A percentile compares a stretch with the other conserved stretches of the same genome.
Conservation (phyloP, 805 yeast genomes). For the Barnettozyma pratensis region DNA sequence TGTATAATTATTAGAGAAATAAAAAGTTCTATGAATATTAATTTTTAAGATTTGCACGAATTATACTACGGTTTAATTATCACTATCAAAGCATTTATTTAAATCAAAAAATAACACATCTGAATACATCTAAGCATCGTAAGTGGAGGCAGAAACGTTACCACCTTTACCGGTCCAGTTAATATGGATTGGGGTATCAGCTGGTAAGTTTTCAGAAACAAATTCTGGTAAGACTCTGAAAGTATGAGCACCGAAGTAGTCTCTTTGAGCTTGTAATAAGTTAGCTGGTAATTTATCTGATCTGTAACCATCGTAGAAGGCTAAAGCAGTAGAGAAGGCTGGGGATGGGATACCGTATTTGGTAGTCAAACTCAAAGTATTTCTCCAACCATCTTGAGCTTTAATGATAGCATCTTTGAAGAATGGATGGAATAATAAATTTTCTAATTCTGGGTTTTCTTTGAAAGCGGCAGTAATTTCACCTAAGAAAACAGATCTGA, state of each 20-base stretch:
- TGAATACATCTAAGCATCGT: slow-evolving; percentile 61
- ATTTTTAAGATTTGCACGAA: not conserved
- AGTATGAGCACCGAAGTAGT: slow-evolving; percentile 99
- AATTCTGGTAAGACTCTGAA: slow-evolving; percentile 88
- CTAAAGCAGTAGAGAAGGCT: slow-evolving; percentile 93
- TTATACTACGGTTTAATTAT: not conserved
- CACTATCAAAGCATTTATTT: not conserved
- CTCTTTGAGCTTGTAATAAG: slow-evolving; percentile 99
- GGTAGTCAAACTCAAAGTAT: slow-evolving; percentile 71
- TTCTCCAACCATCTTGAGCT: slow-evolving; percentile 97
- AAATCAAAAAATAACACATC: not conserved
- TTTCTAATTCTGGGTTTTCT: slow-evolving; percentile 88
- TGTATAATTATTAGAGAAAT: not conserved
- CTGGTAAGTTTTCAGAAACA: slow-evolving; percentile 74
- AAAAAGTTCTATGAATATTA: not conserved
- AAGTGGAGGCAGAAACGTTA: slow-evolving; percentile 91
- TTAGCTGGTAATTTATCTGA: slow-evolving; percentile 93
- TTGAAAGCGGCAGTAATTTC: slow-evolving; percentile 97
- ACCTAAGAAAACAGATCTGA: slow-evolving; percentile 96
- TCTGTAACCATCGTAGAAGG: slow-evolving; percentile 99
- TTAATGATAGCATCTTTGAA: slow-evolving; percentile 85
- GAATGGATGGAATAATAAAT: slow-evolving; percentile 93
- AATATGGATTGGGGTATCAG: slow-evolving; percentile 80
- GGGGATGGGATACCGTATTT: slow-evolving; percentile 94
- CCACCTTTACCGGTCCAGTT: slow-evolving; percentile 99